Percentiles rank a stretch among this genome's conserved stretches.
Conservation (phyloP, 495 filamentous ascomycete genomes). For the Aspergillus biplanus region DNA sequence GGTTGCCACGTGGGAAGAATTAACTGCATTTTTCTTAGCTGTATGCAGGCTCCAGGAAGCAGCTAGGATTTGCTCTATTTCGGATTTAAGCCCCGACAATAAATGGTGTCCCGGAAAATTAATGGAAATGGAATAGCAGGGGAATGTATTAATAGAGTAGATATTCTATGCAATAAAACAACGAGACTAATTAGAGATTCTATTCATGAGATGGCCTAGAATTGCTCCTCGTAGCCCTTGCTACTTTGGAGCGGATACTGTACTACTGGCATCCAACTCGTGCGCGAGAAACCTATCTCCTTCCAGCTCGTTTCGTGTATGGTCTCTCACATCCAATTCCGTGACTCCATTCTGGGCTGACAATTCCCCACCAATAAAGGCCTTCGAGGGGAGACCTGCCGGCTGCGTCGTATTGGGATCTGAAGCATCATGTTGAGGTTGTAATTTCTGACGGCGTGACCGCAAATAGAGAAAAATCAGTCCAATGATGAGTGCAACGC, state of each 20-base stretch:
- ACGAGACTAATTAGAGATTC: no score
- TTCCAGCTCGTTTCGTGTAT: neutral
- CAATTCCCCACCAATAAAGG: neutral
- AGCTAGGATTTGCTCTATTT: no score
- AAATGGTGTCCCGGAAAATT: no score
- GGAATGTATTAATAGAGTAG: no score
- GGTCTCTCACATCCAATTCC: neutral
- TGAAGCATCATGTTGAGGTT: neutral
- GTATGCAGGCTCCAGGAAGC: no score
- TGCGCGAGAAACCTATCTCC: neutral
- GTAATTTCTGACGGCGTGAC: neutral
- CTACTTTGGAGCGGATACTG: neutral
- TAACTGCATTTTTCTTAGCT: no score
- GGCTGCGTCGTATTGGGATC: neutral
- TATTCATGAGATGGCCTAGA: no score
- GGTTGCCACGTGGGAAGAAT: no score
- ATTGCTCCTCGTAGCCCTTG: no score
- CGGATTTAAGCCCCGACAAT: no score
- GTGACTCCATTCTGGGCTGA: neutral
- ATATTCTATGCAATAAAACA: no score
- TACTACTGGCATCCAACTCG: neutral
- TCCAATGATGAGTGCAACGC: conserved; percentile 6
- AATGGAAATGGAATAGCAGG: no score
- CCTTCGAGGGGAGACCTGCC: neutral
- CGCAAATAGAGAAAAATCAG: conserved; percentile 3